Percentiles rank a stretch among this genome's conserved stretches.
Conservation (phyloP, 345 rosid species). For the Limnanthes douglasii region DNA sequence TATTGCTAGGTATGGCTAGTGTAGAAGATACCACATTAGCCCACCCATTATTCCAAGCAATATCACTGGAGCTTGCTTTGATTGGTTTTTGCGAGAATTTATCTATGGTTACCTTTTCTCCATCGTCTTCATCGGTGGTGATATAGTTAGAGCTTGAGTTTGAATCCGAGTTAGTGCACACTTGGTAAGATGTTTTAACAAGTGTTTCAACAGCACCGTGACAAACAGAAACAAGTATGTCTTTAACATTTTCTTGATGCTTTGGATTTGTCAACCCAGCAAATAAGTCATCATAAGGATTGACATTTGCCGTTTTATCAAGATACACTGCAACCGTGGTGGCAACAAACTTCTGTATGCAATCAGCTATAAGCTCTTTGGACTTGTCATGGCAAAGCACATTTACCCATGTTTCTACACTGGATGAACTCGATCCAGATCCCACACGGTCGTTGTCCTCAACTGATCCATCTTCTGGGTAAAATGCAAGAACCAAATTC, state of each 20-base stretch:
- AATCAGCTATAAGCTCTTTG: constrained; percentile 61
- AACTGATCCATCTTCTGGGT: constrained; percentile 18
- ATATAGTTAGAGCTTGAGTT: constrained; percentile 8
- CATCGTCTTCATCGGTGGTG: constrained; percentile 5
- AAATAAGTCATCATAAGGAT: constrained; percentile 67
- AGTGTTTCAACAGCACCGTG: constrained; percentile 70
- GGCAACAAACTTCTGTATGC: constrained; percentile 72
- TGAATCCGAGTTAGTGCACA: constrained; percentile 30
- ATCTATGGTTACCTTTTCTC: no score
- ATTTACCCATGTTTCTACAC: constrained; percentile 40
- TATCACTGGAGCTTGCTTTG: constrained; percentile 15
- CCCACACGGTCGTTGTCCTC: constrained; percentile 7
- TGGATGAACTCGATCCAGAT: constrained; percentile 13
- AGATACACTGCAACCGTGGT: constrained; percentile 70
- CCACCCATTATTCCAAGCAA: constrained; percentile 32
- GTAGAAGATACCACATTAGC: constrained; percentile 34
- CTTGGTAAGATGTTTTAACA: constrained; percentile 66
- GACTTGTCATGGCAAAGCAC: constrained; percentile 36
- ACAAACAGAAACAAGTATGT: constrained; percentile 62
- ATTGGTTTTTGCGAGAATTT: constrained; percentile 8
- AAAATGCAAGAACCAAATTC: constrained; percentile 78
- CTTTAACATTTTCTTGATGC: constrained; percentile 47
- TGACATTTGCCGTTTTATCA: constrained; percentile 79
- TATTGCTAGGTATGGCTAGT: constrained; percentile 58
- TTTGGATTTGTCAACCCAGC: constrained; percentile 77